Percentiles rank a stretch among this genome's conserved stretches.
phyloP scores from a whole-genome alignment of 2,329 filamentous ascomycete species.

The Cladophialophora exuberans region DNA sequence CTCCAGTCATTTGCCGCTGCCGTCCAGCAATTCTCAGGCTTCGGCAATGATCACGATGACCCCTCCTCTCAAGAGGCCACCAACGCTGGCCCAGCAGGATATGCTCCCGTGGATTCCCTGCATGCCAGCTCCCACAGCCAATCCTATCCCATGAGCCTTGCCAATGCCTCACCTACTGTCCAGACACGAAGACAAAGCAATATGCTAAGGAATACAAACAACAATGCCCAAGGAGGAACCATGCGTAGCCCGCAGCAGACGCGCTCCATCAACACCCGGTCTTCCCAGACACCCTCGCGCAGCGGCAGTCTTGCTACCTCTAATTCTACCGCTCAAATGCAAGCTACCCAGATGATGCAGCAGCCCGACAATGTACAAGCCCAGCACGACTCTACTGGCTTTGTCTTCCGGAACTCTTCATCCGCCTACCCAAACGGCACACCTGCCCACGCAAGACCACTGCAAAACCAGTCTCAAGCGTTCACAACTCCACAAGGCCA shows the following conservation, averaged over 20 bases:
- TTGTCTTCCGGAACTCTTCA: conserved; percentile 28
- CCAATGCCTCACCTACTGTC: conserved; percentile 1
- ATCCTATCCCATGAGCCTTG: conserved; percentile 16
- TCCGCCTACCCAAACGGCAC: conserved; percentile 28
- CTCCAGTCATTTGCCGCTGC: conserved; percentile 21
- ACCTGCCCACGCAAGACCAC: conserved; percentile 12
- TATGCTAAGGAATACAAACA: conserved; percentile 4
- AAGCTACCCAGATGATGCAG: conserved; percentile 1
- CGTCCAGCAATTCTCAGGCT: conserved; percentile 23
- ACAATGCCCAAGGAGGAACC: not conserved
- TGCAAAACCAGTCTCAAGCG: conserved; percentile 20
- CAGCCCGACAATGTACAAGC: conserved; percentile 9
- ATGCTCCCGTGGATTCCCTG: conserved; percentile 24
- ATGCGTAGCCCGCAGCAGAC: conserved; percentile 23
- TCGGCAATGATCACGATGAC: conserved; percentile 6
- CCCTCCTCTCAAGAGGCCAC: conserved; percentile 14
- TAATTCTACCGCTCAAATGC: conserved; percentile 4
- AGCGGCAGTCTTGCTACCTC: conserved; percentile 4
- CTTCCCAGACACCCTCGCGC: conserved; percentile 21
- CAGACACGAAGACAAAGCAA: conserved; percentile 18
- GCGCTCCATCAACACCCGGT: conserved; percentile 15
- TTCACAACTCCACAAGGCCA: conserved; percentile 26
- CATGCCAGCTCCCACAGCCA: conserved; percentile 15
- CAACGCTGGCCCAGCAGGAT: conserved; percentile 14
- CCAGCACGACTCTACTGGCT: conserved; percentile 9